Percentiles rank a stretch among this genome's conserved stretches.
phyloP scores from a whole-genome alignment of 2,329 filamentous ascomycete genomes.

The Ascochyta fabae region DNA sequence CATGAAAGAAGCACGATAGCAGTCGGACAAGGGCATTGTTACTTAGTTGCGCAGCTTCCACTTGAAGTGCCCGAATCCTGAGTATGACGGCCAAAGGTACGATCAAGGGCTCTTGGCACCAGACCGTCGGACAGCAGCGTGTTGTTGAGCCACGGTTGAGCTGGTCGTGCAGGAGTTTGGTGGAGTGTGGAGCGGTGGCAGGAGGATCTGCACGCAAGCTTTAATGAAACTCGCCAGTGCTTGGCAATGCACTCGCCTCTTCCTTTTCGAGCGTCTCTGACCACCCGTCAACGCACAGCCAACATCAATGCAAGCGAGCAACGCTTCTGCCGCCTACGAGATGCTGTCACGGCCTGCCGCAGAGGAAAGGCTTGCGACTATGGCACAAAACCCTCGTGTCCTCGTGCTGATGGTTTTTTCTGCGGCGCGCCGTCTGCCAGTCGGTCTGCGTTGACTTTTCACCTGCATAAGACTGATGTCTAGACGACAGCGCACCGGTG shows the following conservation, averaged over 20 bases:
- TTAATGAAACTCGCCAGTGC: conserved; percentile 29
- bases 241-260: conserved; percentile 18
- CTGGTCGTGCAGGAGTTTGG: conserved; percentile 27
- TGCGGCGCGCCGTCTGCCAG: conserved; percentile 4
- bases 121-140: conserved; percentile 22
- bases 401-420: neutral
- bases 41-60: neutral
- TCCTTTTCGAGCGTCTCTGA: conserved; percentile 17
- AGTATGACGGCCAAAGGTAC: neutral
- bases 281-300: conserved; percentile 26
- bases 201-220: conserved; percentile 29
- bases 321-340: neutral
- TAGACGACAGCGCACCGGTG: conserved; percentile 7
- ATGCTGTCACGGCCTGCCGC: conserved; percentile 4
- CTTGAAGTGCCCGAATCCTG: neutral
- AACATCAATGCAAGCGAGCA: conserved; percentile 15
- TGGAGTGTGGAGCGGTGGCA: conserved; percentile 24
- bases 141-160: conserved; percentile 28
- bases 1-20: conserved; percentile 12
- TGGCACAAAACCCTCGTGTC: neutral
- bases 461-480: conserved; percentile 22
- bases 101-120: neutral
- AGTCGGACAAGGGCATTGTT: conserved; percentile 6
- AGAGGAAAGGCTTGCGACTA: neutral
- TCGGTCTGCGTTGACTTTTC: conserved; percentile 18